Evolutionary conservation across 805 yeast genomes (phyloP).

Genomic region (Suhomyces prunicola): DNA sequence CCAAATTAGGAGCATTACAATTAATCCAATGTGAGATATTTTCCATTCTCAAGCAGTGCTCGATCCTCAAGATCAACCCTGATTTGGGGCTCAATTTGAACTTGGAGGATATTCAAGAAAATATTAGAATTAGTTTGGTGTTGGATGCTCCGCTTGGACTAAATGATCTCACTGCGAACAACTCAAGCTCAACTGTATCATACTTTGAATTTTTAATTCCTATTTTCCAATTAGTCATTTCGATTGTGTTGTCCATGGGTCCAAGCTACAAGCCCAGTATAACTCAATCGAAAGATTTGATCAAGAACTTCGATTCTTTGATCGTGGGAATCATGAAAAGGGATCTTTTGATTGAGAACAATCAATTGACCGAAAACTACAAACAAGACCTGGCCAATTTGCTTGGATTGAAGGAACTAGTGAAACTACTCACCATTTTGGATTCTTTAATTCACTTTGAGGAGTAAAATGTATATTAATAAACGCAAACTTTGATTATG

Average conservation of each 20-base stretch:
- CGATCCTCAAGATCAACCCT: conserved; percentile 66
- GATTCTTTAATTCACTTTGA: conserved; percentile 38
- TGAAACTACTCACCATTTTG: conserved; percentile 51
- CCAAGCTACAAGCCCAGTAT: conserved; percentile 64
- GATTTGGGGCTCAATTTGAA: conserved; percentile 66
- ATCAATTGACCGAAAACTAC: conserved; percentile 11
- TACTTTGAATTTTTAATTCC: conserved; percentile 70
- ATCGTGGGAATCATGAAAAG: conserved; percentile 62
- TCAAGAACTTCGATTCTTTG: conserved; percentile 52
- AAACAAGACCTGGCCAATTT: conserved; percentile 26
- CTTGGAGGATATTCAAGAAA: conserved; percentile 30
- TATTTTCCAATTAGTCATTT: conserved; percentile 65
- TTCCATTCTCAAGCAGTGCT: conserved; percentile 53
- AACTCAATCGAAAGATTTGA: conserved; percentile 47
- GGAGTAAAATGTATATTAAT: not conserved
- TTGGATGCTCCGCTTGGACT: conserved; percentile 51
- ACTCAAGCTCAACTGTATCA: conserved; percentile 36
- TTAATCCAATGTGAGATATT: conserved; percentile 73
- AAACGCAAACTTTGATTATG: not conserved
- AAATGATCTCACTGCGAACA: conserved; percentile 7
- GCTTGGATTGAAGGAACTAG: conserved; percentile 48
- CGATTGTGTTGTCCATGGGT: conserved; percentile 72
- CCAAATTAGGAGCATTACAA: conserved; percentile 72
- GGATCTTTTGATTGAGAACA: conserved; percentile 40
- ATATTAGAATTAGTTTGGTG: conserved; percentile 44